Evolutionary conservation across 148 eudicot species (phyloP).

Genomic region (Arbutus unedo): DNA sequence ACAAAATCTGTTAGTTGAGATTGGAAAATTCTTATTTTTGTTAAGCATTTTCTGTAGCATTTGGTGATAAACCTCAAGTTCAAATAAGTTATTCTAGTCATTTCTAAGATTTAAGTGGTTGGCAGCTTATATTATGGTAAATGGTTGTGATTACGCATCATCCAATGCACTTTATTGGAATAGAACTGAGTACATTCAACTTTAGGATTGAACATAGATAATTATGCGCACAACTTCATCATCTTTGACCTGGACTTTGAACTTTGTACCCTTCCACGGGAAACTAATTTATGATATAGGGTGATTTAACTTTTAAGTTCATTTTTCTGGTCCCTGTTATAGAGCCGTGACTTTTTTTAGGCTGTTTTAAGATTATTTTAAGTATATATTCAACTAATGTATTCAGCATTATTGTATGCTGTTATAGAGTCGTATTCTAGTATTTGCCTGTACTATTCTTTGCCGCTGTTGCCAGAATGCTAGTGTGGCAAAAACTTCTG

Average conservation of each 20-base stretch:
- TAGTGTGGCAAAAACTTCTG: background rate
- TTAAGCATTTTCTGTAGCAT: background rate
- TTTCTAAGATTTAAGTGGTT: too few species aligned
- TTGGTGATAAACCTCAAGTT: background rate
- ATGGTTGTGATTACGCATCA: background rate
- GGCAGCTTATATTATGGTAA: background rate
- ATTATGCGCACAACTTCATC: too few species aligned
- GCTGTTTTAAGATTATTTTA: too few species aligned
- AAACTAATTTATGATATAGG: too few species aligned
- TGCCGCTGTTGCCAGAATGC: background rate
- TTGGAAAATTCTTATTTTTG: background rate
- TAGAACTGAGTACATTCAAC: background rate
- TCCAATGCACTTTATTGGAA: background rate
- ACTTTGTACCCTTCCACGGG: too few species aligned
- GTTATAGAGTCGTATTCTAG: background rate
- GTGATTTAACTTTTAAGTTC: too few species aligned
- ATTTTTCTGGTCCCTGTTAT: too few species aligned
- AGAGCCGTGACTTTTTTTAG: too few species aligned
- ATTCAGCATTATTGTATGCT: background rate
- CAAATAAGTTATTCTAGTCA: too few species aligned
- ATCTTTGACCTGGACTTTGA: too few species aligned
- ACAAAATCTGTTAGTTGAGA: background rate
- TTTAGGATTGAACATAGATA: background rate
- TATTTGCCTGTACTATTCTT: background rate
- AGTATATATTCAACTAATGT: background rate